phyloP scores from a whole-genome alignment of 2,329 filamentous ascomycete genomes.

The Fusarium circinatum region DNA sequence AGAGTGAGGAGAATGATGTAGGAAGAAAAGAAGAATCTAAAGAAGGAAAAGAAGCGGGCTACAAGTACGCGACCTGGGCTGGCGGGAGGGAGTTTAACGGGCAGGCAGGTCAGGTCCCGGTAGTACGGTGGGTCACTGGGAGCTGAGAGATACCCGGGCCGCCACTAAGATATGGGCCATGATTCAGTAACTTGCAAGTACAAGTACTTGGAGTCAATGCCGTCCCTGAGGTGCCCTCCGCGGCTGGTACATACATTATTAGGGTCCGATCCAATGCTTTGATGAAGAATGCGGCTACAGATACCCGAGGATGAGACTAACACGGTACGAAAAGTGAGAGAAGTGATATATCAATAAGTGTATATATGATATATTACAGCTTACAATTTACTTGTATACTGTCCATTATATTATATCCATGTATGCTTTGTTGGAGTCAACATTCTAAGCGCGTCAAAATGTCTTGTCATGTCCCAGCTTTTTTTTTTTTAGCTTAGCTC shows the following conservation, averaged over 20 bases:
- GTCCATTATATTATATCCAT: not conserved
- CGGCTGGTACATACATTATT: slow-evolving; percentile 19
- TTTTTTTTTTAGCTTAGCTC: slow-evolving; percentile 35
- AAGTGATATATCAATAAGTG: not conserved
- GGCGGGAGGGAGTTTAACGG: slow-evolving; percentile 39
- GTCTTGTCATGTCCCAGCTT: slow-evolving; percentile 37
- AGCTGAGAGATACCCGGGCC: slow-evolving; percentile 13
- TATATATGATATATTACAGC: not conserved
- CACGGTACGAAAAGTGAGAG: not conserved
- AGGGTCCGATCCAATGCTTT: slow-evolving; percentile 7
- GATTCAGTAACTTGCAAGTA: slow-evolving; percentile 27
- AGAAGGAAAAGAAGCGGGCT: slow-evolving; percentile 41
- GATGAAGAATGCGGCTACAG: slow-evolving; percentile 1
- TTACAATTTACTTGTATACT: not conserved
- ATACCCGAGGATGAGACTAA: not conserved
- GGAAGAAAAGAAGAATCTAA: slow-evolving; percentile 34
- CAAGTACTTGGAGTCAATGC: slow-evolving; percentile 18
- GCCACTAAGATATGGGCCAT: not conserved
- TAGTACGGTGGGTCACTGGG: slow-evolving; percentile 36
- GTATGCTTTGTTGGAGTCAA: not conserved
- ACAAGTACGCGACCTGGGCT: slow-evolving; percentile 38
- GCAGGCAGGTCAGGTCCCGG: slow-evolving; percentile 43
- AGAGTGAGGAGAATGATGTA: slow-evolving; percentile 25
- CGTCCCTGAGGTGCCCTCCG: slow-evolving; percentile 10
- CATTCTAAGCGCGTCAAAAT: slow-evolving; percentile 19